A percentile compares a stretch with the other conserved stretches of the same genome.
These are phyloP conservation scores for Phytopythium chamaehyphon DNA, from an alignment of 352 stramenopile species.

Conservation along the genomic window DNA sequence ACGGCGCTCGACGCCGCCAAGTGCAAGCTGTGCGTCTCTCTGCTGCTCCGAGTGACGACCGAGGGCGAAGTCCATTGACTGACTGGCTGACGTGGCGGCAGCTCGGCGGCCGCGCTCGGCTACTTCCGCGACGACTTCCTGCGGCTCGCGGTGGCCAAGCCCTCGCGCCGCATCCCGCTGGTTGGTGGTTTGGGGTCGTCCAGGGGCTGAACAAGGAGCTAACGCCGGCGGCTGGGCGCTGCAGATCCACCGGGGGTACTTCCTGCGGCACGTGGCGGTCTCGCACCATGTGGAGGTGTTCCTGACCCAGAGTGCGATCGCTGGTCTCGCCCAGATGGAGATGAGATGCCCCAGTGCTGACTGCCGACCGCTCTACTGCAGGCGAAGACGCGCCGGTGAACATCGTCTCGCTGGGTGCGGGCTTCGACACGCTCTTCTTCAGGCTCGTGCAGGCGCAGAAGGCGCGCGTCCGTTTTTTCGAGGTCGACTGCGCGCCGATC, in stretches of 20 bases:
- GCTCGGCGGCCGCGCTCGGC: slow-evolving; percentile 48
- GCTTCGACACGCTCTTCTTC: slow-evolving; percentile 78
- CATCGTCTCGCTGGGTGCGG: slow-evolving; percentile 65
- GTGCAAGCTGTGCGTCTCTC: slow-evolving; percentile 59
- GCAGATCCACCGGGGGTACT: slow-evolving; percentile 79
- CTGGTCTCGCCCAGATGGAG: too few relatives aligned
- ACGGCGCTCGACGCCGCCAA: slow-evolving; percentile 70
- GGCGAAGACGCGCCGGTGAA: slow-evolving; percentile 21
- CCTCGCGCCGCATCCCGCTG: slow-evolving; percentile 60
- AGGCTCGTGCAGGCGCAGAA: slow-evolving; percentile 31
- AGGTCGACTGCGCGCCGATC: slow-evolving; percentile 65
- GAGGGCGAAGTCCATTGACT: neutral
- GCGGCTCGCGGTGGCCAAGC: slow-evolving; percentile 52
- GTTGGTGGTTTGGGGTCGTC: slow-evolving; percentile 14
- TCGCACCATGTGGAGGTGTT: slow-evolving; percentile 50
- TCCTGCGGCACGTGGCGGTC: slow-evolving; percentile 61
- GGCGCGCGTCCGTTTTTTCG: slow-evolving; percentile 29
- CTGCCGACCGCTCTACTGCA: neutral
- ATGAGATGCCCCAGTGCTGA: neutral
- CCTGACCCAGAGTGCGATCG: slow-evolving; percentile 24
- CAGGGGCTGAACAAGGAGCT: neutral
- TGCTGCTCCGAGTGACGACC: neutral
- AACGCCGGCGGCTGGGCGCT: neutral
- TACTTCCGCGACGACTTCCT: slow-evolving; percentile 68
- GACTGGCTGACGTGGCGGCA: slow-evolving; percentile 8